Conservation (phyloP, 768 basidiomycete species). For the Basidioascus undulatus region DNA sequence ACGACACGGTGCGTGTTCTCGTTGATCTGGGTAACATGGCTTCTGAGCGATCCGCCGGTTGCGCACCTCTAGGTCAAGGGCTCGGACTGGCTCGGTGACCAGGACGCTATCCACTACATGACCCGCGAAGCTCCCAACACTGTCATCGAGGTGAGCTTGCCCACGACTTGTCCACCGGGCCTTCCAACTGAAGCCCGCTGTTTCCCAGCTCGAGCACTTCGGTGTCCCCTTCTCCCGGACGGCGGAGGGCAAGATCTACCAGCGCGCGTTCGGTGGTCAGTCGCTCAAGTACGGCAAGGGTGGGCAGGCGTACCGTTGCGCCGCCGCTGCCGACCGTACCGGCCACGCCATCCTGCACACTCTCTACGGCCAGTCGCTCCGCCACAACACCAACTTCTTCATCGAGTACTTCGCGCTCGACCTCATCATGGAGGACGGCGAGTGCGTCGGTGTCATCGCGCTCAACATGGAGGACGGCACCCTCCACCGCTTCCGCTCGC, state of each 20-base stretch:
- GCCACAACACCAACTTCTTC: conserved; percentile 99
- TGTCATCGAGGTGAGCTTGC: conserved; percentile 59
- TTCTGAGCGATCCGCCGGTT: too few relatives aligned
- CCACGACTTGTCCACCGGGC: too few relatives aligned
- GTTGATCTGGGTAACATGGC: neutral
- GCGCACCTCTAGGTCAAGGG: conserved; percentile 54
- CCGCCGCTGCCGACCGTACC: conserved; percentile 93
- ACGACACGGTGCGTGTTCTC: conserved; percentile 45
- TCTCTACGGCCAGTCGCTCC: conserved; percentile 93
- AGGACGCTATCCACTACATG: conserved; percentile 98
- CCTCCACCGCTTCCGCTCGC: conserved; percentile 87
- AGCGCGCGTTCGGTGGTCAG: conserved; percentile 96
- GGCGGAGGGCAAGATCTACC: conserved; percentile 96
- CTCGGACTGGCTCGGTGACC: conserved; percentile 96
- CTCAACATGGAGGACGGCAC: conserved; percentile 99
- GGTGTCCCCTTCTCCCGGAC: conserved; percentile 98
- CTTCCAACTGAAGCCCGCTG: too few relatives aligned
- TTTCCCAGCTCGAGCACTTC: conserved; percentile 72
- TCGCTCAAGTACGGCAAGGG: conserved; percentile 92
- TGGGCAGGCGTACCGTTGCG: conserved; percentile 96
- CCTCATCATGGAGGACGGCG: conserved; percentile 90
- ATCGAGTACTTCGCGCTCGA: conserved; percentile 95
- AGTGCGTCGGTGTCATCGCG: conserved; percentile 97
- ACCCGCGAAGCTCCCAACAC: conserved; percentile 85
- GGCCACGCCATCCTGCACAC: conserved; percentile 97